These are phyloP conservation scores for Phytophthora pluvialis DNA, from an alignment of 352 stramenopile species.

Conservation along the genomic window DNA sequence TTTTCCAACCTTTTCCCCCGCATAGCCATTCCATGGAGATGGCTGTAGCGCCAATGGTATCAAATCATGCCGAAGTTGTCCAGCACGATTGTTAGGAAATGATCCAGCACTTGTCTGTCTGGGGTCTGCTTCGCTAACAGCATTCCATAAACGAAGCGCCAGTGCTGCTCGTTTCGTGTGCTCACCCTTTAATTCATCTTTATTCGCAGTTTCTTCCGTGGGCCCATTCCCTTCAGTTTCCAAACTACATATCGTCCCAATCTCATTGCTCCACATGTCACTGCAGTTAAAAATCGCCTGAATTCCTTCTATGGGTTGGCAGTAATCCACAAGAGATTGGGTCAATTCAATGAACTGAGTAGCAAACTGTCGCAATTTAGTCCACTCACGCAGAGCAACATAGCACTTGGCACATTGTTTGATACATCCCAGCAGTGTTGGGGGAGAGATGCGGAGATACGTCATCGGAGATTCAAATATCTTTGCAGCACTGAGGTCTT, in stretches of 20 bases:
- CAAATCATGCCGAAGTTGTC: slow-evolving; percentile 28
- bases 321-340: slow-evolving; percentile 29
- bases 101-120: background rate
- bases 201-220: background rate
- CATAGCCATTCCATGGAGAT: slow-evolving; percentile 33
- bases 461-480: slow-evolving; percentile 41
- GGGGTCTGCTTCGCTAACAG: slow-evolving; percentile 19
- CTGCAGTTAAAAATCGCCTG: slow-evolving; percentile 43
- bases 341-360: slow-evolving; percentile 35
- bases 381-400: slow-evolving; percentile 48
- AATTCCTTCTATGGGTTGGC: slow-evolving; percentile 30
- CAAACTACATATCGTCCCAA: slow-evolving; percentile 36
- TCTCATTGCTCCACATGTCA: slow-evolving; percentile 47
- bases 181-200: slow-evolving; percentile 3
- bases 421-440: slow-evolving; percentile 49
- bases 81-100: slow-evolving; percentile 2
- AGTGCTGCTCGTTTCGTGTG: slow-evolving; percentile 9
- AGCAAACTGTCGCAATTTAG: slow-evolving; percentile 41
- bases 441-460: slow-evolving; percentile 44
- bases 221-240: slow-evolving; percentile 16
- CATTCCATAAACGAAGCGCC: slow-evolving; percentile 38
- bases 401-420: slow-evolving; percentile 63
- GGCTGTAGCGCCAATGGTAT: slow-evolving; percentile 43
- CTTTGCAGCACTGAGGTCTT: background rate
- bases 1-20: slow-evolving; percentile 49